Evolutionary conservation across 805 yeast species (phyloP), one percentile per base, ranked within the genome.

Genomic region (Metschnikowia picachoensis): DNA sequence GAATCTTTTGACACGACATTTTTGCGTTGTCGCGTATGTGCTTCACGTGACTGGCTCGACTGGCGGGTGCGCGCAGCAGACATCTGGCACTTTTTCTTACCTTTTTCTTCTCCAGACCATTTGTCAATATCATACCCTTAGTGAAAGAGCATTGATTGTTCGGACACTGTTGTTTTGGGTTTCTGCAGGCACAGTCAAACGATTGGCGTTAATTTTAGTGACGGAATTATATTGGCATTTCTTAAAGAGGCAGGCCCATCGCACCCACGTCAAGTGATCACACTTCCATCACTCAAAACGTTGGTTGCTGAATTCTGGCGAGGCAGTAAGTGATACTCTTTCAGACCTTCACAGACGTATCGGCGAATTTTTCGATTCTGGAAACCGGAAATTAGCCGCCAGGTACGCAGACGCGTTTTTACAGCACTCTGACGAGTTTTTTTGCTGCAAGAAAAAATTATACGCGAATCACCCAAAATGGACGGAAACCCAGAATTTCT

Each of bases 141-240:
- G 39, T 42, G 27, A 42, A 29, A 30, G 45, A 36, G 37, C 45
- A 42, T 42, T 42, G 45, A 42, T 42, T 42, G 45, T 42, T 42
- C 45, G 35, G 20, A 4, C 35, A 31, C 45, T 32, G 36, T 32
- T 36, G 39, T 13, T 27, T 33, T 34, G 43, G 38, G 32, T 10
- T 29, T 20, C 14, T 25, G 12, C 27, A 33, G 16, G 20, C 14
- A n/a, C 14, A 13, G 4, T 12, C 25, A 13, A 33, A 14, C 20
- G 3, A 8, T 33, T 33, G 35, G 0, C 11, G 11, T 11, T 33
- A 4, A 5, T 20, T 20, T 5, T 4, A 20, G 25, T 20, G 25
- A 20, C 25, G 7, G 7, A 20, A 20, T 20, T 20, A 20, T 20
- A 20, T 7, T 20, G 25, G 25, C 25, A 20, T 20, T 20, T 20